Base-by-base conservation (phyloP, 2,329 filamentous ascomycete genomes). In the Monascus ruber region DNA sequence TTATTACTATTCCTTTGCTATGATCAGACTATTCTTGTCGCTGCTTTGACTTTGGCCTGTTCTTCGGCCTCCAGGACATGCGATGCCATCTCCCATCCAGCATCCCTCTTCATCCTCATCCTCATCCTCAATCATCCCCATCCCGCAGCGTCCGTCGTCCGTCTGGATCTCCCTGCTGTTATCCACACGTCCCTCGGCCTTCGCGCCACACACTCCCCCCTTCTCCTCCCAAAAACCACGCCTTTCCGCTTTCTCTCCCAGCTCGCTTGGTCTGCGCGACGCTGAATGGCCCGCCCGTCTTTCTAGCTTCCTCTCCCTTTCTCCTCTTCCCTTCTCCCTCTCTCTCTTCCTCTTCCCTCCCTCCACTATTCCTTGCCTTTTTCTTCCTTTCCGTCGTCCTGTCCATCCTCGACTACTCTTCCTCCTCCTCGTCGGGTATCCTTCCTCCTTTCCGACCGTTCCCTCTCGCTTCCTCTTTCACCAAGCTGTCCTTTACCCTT, bases 241-340 rank as follows among this genome's bases (percentile, higher is more conserved):
- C 31, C n/a, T 51, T 52, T 49, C 50, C 50, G 46, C 37, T 54
- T 53, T 52, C 45, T 46, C 39, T 42, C 42, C 24, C 34, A 40
- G 35, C 42, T 41, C 42, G 34, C 43, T 47, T 46, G 49, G 41
- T 48, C 42, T 49, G 42, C 47, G 49, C 49, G 45, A 49, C 47
- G 40, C 50, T 51, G 47, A 46, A 49, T 52, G 49, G 50, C 43
- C 47, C 50, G 49, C 45, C 43, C 47, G 43, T 50, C 42, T 36
- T 47, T 49, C 50, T 49, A 48, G 47, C 41, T 41, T 47, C 40
- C 46, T 36, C 43, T 42, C 39, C 25, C 34, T 36, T 26, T 27
- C 33, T 33, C 36, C 28, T 35, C 32, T 42, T 37, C 24, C 4
- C 31, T 27, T 26, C 25, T 40, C 24, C 34, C 37, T 37, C 34